Percentiles rank a stretch among this genome's conserved stretches.
These are phyloP conservation scores for Hyphodiscus sp. DNA, from an alignment of 2,329 filamentous ascomycete genomes.

Conservation along the genomic window DNA sequence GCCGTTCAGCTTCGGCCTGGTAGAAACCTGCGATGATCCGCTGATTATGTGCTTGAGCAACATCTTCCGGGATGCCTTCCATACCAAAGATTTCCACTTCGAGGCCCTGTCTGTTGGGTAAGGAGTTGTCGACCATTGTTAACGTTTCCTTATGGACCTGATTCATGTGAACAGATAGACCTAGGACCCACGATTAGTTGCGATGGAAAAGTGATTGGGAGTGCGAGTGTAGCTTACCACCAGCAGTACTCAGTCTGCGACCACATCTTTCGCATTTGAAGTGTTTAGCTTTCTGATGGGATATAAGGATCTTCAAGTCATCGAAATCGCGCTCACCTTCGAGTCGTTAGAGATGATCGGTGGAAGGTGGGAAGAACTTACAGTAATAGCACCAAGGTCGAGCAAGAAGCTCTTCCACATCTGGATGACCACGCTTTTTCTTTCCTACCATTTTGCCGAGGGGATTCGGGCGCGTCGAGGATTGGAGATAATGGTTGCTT, in stretches of 20 bases:
- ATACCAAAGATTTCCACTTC: conserved; percentile 97
- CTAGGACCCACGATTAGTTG: conserved; percentile 37
- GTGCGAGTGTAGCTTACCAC: conserved; percentile 54
- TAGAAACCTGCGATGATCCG: conserved; percentile 82
- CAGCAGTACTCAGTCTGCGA: conserved; percentile 84
- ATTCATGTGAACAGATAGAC: conserved; percentile 93
- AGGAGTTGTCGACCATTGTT: conserved; percentile 81
- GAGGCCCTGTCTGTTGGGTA: conserved; percentile 76
- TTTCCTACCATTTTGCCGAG: conserved; percentile 61
- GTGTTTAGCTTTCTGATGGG: conserved; percentile 98
- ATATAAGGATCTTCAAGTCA: conserved; percentile 91
- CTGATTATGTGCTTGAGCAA: conserved; percentile 76
- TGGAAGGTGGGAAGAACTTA: conserved; percentile 31
- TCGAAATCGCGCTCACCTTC: conserved; percentile 90
- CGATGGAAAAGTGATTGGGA: neutral
- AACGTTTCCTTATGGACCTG: conserved; percentile 97
- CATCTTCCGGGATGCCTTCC: conserved; percentile 88
- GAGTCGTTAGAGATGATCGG: conserved; percentile 16
- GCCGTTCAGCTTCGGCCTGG: conserved; percentile 75
- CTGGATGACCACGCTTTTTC: conserved; percentile 80
- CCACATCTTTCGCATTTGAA: conserved; percentile 95
- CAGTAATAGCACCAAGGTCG: conserved; percentile 99
- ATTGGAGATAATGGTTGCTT: neutral
- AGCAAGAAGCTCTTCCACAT: conserved; percentile 79
- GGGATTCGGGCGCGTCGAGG: neutral